Evolutionary conservation across 345 rosid genomes (phyloP), one percentile per base, ranked within the genome.

Genomic region (Turritis glabra): DNA sequence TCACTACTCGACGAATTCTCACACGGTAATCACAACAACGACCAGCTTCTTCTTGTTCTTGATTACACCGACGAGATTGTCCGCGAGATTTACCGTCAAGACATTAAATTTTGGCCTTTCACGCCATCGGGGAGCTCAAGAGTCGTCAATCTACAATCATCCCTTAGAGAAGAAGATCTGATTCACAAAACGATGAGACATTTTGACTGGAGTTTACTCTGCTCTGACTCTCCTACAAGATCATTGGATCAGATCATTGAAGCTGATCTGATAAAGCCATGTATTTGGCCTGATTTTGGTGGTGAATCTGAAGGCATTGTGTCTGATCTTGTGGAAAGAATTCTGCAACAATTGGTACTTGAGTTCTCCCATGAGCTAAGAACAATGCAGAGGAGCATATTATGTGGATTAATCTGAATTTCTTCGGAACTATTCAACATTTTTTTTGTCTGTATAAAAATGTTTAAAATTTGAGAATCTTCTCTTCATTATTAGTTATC

Each of bases 1-100:
- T 80, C 84, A 41, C 59, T 91, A 37, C 73, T 80, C 1, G 80
- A 84, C 14, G 82, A 76, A 46, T 59, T 76, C 46, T 75, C 83
- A 70, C 66, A 55, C 29, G 62, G 74, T 41, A 48, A 73, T 55
- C 54, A 80, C 64, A 77, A 32, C 56, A 64, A 33, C 1, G 65
- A 55, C 25, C 64, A 83, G 67, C 78, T 48, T 3, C 81, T 71
- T 61, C 87, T 88, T 64, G 67, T 92, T 46, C 80, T 79, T 35
- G 94, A 83, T 65, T 85, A 82, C 69, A 58, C 84, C 0, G 84
- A 81, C 48, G 96, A 90, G 80, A 80, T 90, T 46, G 84, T 92
- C 60, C 69, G 75, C 61, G 88, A 85, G 77, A 69, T 80, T 9
- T 57, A 52, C 58, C 66, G 55, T 51, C 66, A 75, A 67, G 58